Conservation (phyloP, 257 asterid genomes). For the Solanum chmielewskii region DNA sequence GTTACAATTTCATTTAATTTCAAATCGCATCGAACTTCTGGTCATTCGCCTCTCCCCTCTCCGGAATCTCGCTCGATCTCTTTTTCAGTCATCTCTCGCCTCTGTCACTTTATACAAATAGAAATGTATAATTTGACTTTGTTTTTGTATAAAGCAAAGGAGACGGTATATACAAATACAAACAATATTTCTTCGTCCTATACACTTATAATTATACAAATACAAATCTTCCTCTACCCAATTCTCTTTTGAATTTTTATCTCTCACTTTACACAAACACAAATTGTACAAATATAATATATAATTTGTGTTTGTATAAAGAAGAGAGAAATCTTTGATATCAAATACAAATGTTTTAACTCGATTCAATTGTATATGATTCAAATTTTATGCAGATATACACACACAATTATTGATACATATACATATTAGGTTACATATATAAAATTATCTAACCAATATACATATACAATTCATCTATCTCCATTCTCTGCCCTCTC, state of each 20-base stretch:
- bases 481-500: neutral
- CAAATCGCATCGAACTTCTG: too few species aligned
- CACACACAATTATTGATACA: neutral
- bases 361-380: neutral
- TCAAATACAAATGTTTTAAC: too few species aligned
- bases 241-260: neutral
- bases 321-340: neutral
- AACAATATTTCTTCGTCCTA: too few species aligned
- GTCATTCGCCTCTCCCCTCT: neutral
- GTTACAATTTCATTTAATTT: too few species aligned
- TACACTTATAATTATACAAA: too few species aligned
- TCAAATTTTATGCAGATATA: neutral
- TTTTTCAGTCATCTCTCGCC: neutral
- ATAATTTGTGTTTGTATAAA: neutral
- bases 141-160: neutral
- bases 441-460: neutral
- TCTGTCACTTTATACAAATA: neutral
- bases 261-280: neutral
- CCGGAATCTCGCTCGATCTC: neutral
- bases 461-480: neutral
- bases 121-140: too few species aligned
- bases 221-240: too few species aligned
- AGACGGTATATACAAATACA: neutral
- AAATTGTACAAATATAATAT: too few species aligned
- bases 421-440: neutral